Evolutionary conservation across 2,329 filamentous ascomycete genomes (phyloP), one percentile per base, ranked within the genome.

Genomic region (Alternaria postmessia): DNA sequence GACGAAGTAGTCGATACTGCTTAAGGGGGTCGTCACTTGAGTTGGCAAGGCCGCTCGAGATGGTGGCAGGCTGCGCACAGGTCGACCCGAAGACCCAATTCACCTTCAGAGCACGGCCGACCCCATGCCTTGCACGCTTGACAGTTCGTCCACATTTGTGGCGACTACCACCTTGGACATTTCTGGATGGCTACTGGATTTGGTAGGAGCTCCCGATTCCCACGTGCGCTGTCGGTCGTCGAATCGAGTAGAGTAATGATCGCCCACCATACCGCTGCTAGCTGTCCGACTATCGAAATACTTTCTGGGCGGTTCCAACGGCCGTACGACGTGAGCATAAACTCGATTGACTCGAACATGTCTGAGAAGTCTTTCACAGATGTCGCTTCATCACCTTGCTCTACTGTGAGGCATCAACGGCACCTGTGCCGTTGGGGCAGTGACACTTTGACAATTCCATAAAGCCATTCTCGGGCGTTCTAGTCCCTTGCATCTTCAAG

Each of bases 111-210:
- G 38, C 48, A 55, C n/a, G 46, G 41, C 49, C 41, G 18, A 54
- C 57, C 57, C 57, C 44, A 56, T 32, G 57, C 38, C 47, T 54
- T 51, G 51, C 51, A 51, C n/a, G 55, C 39, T 56, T 28, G 51
- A 58, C 58, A 43, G 43, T 44, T 52, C 53, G 52, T 46, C 51
- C 59, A 56, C 60, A 58, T 52, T 30, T 53, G 49, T 42, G 56
- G 48, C 51, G 47, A 58, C 67, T 64, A 62, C 59, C 46, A 62
- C 47, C 26, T 51, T 57, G 64, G 67, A 58, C 46, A 59, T 66
- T 69, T 69, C 66, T 69, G 39, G 66, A 65, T 51, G 54, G 55
- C 57, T 70, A 61, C 66, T 63, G 32, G 16, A 66, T 62, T 28
- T 43, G 67, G 67, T 48, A 68, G 57, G 58, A 60, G 57, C 43